Base-by-base conservation (phyloP, 225 moss, liverwort and hornwort species). In the Bryum argenteum region DNA sequence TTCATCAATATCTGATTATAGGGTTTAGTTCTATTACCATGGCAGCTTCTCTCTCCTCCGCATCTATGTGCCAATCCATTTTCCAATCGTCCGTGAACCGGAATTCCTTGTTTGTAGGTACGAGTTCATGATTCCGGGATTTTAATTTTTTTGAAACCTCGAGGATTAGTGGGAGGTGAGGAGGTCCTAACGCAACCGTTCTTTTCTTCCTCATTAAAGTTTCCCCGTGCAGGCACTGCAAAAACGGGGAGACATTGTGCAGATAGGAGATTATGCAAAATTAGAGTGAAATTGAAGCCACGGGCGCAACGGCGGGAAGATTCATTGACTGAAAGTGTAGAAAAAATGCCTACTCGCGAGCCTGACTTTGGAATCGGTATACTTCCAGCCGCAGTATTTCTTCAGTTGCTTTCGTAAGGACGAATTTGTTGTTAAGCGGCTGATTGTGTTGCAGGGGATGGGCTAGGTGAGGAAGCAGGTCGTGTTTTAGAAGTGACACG, bases 201-300 rank as follows among this genome's bases (percentile, higher is more conserved):
- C 73, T 80, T 78, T 74, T 52, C 16, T 73, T 75, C 60, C 83
- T 87, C 75, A 83, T 83, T 28, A 75, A 76, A 81, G 75, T 78
- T 78, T 72, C 72, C 75, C 80, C 72, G 66, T 66, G 83, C 83
- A 86, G 86, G 75, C 75, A 44, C 52, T 65, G 78, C 73, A 17
- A 73, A 43, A 40, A 9, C 75, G 76, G 76, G 71, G 71, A 50
- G 75, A 78, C 78, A 16, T 43, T 78, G 72, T 80, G 80, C 78
- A 69, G 80, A 79, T 72, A 79, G 76, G 62, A 66, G 54, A 52
- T 69, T 58, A 11, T 37, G 65, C 33, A 60, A 48, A 53, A 40
- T 15, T 72, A 61, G 77, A 61, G 67, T 53, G 56, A 61, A 16
- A 1, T 21, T 33, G 54, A 54, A 28, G 11, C 52, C 23, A n/a